Conservation (phyloP, 495 filamentous ascomycete species). For the Aspergillus egyptiacus region DNA sequence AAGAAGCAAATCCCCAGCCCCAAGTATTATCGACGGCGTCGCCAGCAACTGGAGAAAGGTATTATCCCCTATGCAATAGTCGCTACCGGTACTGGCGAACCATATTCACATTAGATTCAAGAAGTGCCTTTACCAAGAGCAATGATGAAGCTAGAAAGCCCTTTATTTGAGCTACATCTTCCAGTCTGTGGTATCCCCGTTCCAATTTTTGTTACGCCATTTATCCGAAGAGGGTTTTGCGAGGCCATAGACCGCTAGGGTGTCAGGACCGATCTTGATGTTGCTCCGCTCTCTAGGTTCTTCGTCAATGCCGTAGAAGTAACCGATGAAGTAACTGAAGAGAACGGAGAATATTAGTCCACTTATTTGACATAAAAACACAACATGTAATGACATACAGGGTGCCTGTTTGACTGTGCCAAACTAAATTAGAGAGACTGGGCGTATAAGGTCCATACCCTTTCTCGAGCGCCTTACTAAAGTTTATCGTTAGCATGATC, state of each 20-base stretch:
- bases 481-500: conserved; percentile 8
- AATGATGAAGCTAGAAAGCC: too few relatives aligned
- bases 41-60: too few relatives aligned
- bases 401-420: conserved; percentile 10
- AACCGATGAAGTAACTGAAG: conserved; percentile 14
- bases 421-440: conserved; percentile 9
- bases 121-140: too few relatives aligned
- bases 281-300: background rate
- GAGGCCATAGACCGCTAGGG: conserved; percentile 11
- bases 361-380: conserved; percentile 3
- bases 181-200: conserved; percentile 10
- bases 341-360: background rate
- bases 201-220: conserved; percentile 6
- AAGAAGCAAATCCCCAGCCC: too few relatives aligned
- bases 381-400: conserved; percentile 14
- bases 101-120: too few relatives aligned
- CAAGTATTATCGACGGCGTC: too few relatives aligned
- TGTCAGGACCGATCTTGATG: background rate
- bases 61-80: too few relatives aligned
- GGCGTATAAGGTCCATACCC: conserved; percentile 7
- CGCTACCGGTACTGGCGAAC: too few relatives aligned
- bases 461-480: conserved; percentile 9
- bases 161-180: conserved; percentile 3
- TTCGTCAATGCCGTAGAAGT: conserved; percentile 1
- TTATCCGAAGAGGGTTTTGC: conserved; percentile 9